phyloP scores from a whole-genome alignment of 2,329 filamentous ascomycete genomes.

The Colletotrichum tropicale region DNA sequence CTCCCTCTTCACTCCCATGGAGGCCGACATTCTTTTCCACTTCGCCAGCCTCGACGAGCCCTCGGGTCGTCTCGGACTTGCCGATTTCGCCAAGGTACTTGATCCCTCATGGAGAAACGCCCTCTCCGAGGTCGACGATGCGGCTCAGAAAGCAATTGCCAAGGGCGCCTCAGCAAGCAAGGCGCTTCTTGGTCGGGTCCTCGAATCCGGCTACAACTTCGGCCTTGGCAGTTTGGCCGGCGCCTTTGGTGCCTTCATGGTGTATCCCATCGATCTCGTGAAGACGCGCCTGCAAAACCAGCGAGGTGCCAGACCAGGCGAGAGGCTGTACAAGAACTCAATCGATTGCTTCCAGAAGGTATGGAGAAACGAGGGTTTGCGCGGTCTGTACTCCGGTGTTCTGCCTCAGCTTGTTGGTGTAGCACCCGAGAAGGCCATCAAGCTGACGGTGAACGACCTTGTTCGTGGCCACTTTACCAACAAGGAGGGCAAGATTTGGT shows the following conservation, averaged over 20 bases:
- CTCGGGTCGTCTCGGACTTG: conserved; percentile 80
- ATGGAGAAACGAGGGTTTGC: conserved; percentile 87
- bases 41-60: conserved; percentile 93
- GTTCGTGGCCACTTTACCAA: conserved; percentile 79
- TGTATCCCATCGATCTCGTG: conserved; percentile 97
- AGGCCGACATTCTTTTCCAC: conserved; percentile 98
- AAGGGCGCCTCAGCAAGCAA: conserved; percentile 53
- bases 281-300: conserved; percentile 99
- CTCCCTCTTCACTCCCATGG: conserved; percentile 97
- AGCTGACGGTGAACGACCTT: conserved; percentile 96
- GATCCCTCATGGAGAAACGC: conserved; percentile 88
- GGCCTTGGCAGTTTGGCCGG: conserved; percentile 86
- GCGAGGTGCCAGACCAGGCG: conserved; percentile 79
- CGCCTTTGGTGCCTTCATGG: conserved; percentile 98
- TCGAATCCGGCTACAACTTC: conserved; percentile 90
- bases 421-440: conserved; percentile 99
- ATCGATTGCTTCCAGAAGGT: conserved; percentile 95
- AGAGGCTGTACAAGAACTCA: conserved; percentile 95
- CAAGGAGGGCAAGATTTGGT: conserved; percentile 73
- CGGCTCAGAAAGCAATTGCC: conserved; percentile 33
- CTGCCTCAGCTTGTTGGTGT: conserved; percentile 95
- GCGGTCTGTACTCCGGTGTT: conserved; percentile 91
- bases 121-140: conserved; percentile 54
- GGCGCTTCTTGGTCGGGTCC: conserved; percentile 62
- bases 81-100: conserved; percentile 92